These are phyloP conservation scores for Shiraia sp. DNA, from an alignment of 2,329 filamentous ascomycete species.

Conservation along the genomic window DNA sequence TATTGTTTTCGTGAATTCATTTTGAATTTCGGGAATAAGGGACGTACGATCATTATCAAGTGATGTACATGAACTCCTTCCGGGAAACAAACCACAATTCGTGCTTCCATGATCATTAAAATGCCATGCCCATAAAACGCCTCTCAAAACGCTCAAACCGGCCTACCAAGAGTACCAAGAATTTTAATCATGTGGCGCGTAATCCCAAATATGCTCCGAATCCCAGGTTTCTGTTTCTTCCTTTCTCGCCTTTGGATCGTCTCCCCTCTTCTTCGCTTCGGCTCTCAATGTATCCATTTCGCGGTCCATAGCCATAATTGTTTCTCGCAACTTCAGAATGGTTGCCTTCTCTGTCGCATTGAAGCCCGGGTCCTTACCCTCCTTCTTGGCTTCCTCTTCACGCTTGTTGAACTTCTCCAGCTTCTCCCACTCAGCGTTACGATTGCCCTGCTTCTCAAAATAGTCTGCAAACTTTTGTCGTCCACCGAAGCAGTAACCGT, in stretches of 20 bases:
- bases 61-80: no score
- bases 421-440: slow-evolving; percentile 47
- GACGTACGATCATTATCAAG: no score
- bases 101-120: not conserved
- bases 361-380: slow-evolving; percentile 24
- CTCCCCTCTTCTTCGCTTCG: slow-evolving; percentile 38
- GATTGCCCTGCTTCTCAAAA: slow-evolving; percentile 51
- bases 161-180: not conserved
- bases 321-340: slow-evolving; percentile 24
- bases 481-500: slow-evolving; percentile 64
- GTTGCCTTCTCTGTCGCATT: slow-evolving; percentile 23
- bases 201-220: slow-evolving; percentile 42
- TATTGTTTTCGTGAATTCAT: no score
- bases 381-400: slow-evolving; percentile 37
- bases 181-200: slow-evolving; percentile 29
- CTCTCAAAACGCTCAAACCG: slow-evolving; percentile 10
- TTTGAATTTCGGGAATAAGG: no score
- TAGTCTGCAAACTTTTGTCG: slow-evolving; percentile 55
- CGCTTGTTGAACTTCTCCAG: slow-evolving; percentile 47
- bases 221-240: slow-evolving; percentile 43
- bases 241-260: slow-evolving; percentile 33
- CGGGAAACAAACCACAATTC: no score
- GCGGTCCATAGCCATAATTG: slow-evolving; percentile 27
- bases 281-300: slow-evolving; percentile 34
- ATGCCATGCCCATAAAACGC: slow-evolving; percentile 10